Base-by-base conservation (phyloP, 192 early-diverging fungal species). In the Paraglomus occultum region DNA sequence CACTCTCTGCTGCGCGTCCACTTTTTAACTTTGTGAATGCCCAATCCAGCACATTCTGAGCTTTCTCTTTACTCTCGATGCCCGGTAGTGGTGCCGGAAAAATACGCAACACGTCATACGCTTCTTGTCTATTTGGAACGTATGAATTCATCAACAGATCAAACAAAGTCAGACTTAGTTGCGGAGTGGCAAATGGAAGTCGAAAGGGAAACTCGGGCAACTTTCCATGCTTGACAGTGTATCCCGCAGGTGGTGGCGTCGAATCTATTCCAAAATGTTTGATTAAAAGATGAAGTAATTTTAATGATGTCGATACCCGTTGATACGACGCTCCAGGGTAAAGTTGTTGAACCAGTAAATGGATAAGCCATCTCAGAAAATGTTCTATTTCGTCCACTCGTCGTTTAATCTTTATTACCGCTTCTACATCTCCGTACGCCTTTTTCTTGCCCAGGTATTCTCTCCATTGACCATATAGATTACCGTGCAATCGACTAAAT, bases 291-390 rank as follows among this genome's bases (percentile, higher is more conserved):
- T 72, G 60, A 43, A 92, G 64, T 11, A 91, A 73, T 11, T 79
- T 69, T 14, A 94, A 70, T 23, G 82, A 82, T 11, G 82, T 83
- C 6, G 84, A 85, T 8, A 85, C 82, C 20, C 92, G 82, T 60
- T 88, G 89, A 68, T 86, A 92, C 20, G 89, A 87, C 9, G 85
- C 80, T 39, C 90, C 90, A 12, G 92, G 92, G 44, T 87, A 92
- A n/a, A 94, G 59, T 0, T 87, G 84, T 10, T 77, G 74, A 38
- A 85, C 78, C 31, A 80, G 67, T 49, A 80, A 79, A 6, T 87
- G 82, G 52, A 83, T 74, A 0, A 92, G 54, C 86, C 89, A 89
- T 15, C 76, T 71, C 38, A 92, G 63, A 57, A 91, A 92, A 5
- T 65, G 46, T 44, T 77, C 77, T 10, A 82, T 83, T 18, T 78